phyloP scores from a whole-genome alignment of 352 stramenopile species.

The Blastocystis sp. region DNA sequence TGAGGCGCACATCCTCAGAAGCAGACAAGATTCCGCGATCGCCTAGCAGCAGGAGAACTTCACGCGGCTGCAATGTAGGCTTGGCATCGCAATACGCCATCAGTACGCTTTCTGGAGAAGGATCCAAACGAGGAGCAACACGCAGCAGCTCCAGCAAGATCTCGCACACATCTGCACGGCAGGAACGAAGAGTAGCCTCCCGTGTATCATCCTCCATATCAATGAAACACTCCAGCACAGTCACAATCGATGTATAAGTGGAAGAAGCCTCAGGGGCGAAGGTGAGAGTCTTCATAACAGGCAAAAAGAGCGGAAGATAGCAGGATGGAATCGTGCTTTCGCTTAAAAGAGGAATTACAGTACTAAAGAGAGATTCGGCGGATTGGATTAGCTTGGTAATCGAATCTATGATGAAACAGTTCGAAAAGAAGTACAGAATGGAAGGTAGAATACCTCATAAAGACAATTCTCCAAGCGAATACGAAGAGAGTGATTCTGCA shows the following conservation, averaged over 20 bases:
- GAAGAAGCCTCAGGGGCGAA: background rate
- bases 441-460: slow-evolving; percentile 21
- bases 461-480: background rate
- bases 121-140: slow-evolving; percentile 2
- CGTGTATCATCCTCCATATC: background rate
- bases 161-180: slow-evolving; percentile 8
- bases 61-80: slow-evolving; percentile 8
- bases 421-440: background rate
- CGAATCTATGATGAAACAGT: background rate
- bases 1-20: slow-evolving; percentile 61
- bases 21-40: slow-evolving; percentile 62
- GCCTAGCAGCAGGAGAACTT: slow-evolving; percentile 52
- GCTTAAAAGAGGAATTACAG: background rate
- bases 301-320: slow-evolving; percentile 20
- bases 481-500: background rate
- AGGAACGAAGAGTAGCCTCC: background rate
- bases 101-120: slow-evolving; percentile 62
- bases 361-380: background rate
- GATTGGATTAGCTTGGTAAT: background rate
- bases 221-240: background rate
- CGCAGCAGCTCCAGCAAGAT: slow-evolving; percentile 44
- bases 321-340: background rate
- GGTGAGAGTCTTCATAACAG: background rate
- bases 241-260: background rate
- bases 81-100: slow-evolving; percentile 49